phyloP scores from a whole-genome alignment of 139 green algal species.

The Limnomonas spitsbergensis region DNA sequence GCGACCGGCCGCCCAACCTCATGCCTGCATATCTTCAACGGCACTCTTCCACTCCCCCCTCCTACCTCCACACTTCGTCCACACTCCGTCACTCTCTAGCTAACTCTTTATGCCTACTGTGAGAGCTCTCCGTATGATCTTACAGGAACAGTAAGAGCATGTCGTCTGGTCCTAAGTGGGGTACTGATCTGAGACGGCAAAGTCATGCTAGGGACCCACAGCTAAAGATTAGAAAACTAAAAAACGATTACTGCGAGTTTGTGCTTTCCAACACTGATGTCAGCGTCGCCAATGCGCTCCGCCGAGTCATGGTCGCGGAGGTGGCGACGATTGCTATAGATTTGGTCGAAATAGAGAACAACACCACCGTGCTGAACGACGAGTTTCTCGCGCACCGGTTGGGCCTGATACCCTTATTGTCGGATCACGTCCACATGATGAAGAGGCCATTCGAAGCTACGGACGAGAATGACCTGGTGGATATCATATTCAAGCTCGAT shows the following conservation, averaged over 20 bases:
- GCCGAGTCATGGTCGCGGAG: slow-evolving; percentile 89
- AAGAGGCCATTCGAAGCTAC: slow-evolving; percentile 50
- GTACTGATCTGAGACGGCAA: background rate
- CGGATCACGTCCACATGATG: slow-evolving; percentile 54
- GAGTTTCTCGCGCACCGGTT: slow-evolving; percentile 79
- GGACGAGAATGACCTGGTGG: slow-evolving; percentile 50
- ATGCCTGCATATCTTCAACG: no score
- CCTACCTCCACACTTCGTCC: no score
- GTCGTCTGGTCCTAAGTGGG: background rate
- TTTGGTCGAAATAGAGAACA: slow-evolving; percentile 95
- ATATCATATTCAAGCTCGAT: slow-evolving; percentile 64
- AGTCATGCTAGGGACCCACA: slow-evolving; percentile 38
- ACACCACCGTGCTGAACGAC: slow-evolving; percentile 92
- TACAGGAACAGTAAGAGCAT: no score
- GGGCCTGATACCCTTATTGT: slow-evolving; percentile 85
- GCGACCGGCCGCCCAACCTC: no score
- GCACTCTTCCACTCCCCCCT: no score
- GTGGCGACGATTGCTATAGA: slow-evolving; percentile 98
- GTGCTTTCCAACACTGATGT: slow-evolving; percentile 80
- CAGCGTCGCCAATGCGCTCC: slow-evolving; percentile 89
- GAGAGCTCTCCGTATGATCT: no score
- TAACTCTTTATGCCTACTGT: no score
- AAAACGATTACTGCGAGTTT: slow-evolving; percentile 82
- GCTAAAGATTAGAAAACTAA: slow-evolving; percentile 59
- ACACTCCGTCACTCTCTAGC: no score